A percentile compares a stretch with the other conserved stretches of the same genome.
Evolutionary conservation across 805 yeast species (phyloP).

Genomic region (Alloascoidea africana): DNA sequence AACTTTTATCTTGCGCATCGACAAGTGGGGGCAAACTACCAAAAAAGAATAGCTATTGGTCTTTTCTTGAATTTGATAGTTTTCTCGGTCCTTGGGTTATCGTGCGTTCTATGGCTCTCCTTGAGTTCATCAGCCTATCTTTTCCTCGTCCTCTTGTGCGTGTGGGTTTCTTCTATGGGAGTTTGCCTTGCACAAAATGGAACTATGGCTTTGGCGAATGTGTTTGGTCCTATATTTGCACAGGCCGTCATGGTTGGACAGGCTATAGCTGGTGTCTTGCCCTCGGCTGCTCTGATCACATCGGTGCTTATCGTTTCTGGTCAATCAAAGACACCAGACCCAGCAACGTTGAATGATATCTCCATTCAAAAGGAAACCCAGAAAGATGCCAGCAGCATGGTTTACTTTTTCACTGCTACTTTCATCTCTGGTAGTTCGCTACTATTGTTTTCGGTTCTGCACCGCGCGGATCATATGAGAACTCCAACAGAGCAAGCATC

Average conservation of each 20-base stretch:
- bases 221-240: slow-evolving; percentile 60
- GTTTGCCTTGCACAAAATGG: slow-evolving; percentile 84
- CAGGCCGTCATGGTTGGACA: slow-evolving; percentile 93
- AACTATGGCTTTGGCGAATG: slow-evolving; percentile 71
- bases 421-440: slow-evolving; percentile 28
- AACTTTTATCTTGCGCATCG: slow-evolving; percentile 49
- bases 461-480: slow-evolving; percentile 7
- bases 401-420: slow-evolving; percentile 37
- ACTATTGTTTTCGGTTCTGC: slow-evolving; percentile 21
- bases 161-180: slow-evolving; percentile 53
- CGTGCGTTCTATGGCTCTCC: slow-evolving; percentile 16
- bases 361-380: slow-evolving; percentile 8
- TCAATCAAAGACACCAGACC: slow-evolving; percentile 4
- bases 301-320: slow-evolving; percentile 30
- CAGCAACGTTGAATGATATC: neutral
- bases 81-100: slow-evolving; percentile 43
- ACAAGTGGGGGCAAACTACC: slow-evolving; percentile 46
- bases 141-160: slow-evolving; percentile 41
- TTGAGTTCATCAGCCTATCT: slow-evolving; percentile 18
- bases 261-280: slow-evolving; percentile 86
- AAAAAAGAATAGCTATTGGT: slow-evolving; percentile 44
- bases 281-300: slow-evolving; percentile 52
- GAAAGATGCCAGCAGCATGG: slow-evolving; percentile 13
- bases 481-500: neutral
- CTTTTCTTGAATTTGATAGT: slow-evolving; percentile 37